Conservation (phyloP, 2,329 filamentous ascomycete species). For the Lasiodiplodia sp. region DNA sequence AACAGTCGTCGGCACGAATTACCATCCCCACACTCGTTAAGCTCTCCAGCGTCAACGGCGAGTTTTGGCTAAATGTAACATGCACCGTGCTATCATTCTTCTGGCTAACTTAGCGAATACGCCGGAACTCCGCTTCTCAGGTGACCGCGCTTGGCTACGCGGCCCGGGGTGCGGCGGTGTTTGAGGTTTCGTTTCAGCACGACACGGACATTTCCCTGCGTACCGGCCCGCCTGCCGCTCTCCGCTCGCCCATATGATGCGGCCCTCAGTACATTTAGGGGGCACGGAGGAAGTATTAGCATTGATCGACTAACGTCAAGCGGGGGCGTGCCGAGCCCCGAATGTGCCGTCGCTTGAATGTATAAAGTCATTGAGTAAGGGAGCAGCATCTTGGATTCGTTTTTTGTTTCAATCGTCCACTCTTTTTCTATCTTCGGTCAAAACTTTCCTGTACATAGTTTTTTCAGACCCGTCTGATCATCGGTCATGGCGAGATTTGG, state of each 20-base stretch:
- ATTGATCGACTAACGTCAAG: not conserved
- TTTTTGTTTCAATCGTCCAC: not conserved
- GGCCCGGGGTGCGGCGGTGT: slow-evolving; percentile 13
- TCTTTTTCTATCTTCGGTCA: not conserved
- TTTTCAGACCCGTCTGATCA: not conserved
- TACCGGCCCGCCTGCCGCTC: slow-evolving; percentile 13
- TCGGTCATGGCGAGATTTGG: not conserved
- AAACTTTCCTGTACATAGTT: not conserved
- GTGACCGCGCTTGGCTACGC: slow-evolving; percentile 1
- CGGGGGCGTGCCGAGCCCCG: not conserved
- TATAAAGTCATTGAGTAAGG: slow-evolving; percentile 3
- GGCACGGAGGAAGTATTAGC: not conserved
- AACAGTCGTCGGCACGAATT: not conserved
- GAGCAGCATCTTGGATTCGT: not conserved
- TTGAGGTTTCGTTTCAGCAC: slow-evolving; percentile 18
- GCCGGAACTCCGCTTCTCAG: not conserved
- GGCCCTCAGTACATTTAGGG: slow-evolving; percentile 1
- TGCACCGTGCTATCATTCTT: no score
- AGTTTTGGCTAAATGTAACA: not conserved
- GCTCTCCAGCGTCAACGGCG: not conserved
- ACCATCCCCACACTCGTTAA: not conserved
- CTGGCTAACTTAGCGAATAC: not conserved
- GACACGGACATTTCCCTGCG: slow-evolving; percentile 1
- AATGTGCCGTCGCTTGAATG: not conserved
- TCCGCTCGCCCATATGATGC: slow-evolving; percentile 24